phyloP scores from a whole-genome alignment of 768 basidiomycete species.

The Mycena vulgaris region DNA sequence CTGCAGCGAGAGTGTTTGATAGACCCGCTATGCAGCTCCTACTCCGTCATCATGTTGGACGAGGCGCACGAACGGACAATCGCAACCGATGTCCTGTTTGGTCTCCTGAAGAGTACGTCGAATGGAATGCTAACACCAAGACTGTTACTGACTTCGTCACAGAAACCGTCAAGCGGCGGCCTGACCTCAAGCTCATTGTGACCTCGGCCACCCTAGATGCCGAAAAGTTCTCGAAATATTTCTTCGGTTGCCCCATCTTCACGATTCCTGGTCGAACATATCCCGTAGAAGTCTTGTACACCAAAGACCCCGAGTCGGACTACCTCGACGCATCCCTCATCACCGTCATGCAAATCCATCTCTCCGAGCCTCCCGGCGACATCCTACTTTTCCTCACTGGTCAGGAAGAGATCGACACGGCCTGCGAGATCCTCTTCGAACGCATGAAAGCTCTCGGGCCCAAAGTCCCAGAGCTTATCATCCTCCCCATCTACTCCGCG shows the following conservation, averaged over 20 bases:
- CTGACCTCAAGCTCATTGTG: constrained; percentile 97
- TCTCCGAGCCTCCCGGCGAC: constrained; percentile 98
- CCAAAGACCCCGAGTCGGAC: constrained; percentile 97
- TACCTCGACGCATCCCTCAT: constrained; percentile 99
- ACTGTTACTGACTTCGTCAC: constrained; percentile 29
- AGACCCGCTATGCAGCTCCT: constrained; percentile 93
- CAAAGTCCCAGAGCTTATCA: constrained; percentile 98
- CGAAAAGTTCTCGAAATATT: constrained; percentile 99
- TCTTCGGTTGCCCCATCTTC: constrained; percentile 98
- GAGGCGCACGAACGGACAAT: constrained; percentile 99
- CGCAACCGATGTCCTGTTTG: constrained; percentile 98
- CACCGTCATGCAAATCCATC: constrained; percentile 99
- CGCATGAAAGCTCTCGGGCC: constrained; percentile 99
- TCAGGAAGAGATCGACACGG: constrained; percentile 98
- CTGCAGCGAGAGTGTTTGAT: constrained; percentile 96
- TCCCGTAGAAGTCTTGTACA: constrained; percentile 98
- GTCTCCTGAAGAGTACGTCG: constrained; percentile 88
- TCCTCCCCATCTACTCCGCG: constrained; percentile 98
- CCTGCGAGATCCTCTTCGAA: constrained; percentile 97
- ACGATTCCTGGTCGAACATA: constrained; percentile 99
- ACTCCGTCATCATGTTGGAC: constrained; percentile 98
- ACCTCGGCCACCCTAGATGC: constrained; percentile 99
- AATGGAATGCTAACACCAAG: background rate
- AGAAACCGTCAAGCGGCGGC: constrained; percentile 96
- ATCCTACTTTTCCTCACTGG: constrained; percentile 97